Conservation (phyloP, 164 flowering plant species). For the Houttuynia cordata region DNA sequence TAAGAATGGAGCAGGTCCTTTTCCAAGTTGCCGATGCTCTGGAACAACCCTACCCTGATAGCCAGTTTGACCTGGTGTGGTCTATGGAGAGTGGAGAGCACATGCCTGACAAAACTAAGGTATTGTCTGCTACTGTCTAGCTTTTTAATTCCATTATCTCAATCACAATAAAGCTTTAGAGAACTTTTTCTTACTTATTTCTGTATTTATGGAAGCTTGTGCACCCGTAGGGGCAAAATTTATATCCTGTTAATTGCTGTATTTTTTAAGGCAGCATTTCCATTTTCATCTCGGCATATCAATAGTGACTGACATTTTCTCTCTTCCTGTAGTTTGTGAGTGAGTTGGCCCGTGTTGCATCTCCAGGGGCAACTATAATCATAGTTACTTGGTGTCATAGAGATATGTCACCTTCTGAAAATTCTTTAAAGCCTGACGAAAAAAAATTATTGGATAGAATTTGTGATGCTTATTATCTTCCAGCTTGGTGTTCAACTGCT, state of each 20-base stretch:
- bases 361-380: slow-evolving; percentile 82
- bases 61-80: slow-evolving; percentile 87
- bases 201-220: not conserved
- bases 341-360: slow-evolving; percentile 77
- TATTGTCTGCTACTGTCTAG: slow-evolving; percentile 4
- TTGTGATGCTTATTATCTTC: slow-evolving; percentile 68
- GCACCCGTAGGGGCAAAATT: not conserved
- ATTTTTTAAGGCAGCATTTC: not conserved
- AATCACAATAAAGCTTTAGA: too few relatives aligned
- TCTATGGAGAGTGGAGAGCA: slow-evolving; percentile 99
- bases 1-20: slow-evolving; percentile 35
- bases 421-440: slow-evolving; percentile 55
- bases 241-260: not conserved
- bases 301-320: not conserved
- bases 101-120: slow-evolving; percentile 94
- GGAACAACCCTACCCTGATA: slow-evolving; percentile 80
- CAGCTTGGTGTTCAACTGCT: slow-evolving; percentile 84
- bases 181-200: not conserved
- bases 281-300: not conserved
- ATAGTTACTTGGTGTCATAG: slow-evolving; percentile 93
- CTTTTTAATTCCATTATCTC: not conserved
- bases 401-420: slow-evolving; percentile 59
- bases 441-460: slow-evolving; percentile 43
- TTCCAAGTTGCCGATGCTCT: slow-evolving; percentile 95
- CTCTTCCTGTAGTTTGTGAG: slow-evolving; percentile 50